These are phyloP conservation scores for Helichrysum umbraculigerum DNA, from an alignment of 129 eudicot species.

Conservation along the genomic window DNA sequence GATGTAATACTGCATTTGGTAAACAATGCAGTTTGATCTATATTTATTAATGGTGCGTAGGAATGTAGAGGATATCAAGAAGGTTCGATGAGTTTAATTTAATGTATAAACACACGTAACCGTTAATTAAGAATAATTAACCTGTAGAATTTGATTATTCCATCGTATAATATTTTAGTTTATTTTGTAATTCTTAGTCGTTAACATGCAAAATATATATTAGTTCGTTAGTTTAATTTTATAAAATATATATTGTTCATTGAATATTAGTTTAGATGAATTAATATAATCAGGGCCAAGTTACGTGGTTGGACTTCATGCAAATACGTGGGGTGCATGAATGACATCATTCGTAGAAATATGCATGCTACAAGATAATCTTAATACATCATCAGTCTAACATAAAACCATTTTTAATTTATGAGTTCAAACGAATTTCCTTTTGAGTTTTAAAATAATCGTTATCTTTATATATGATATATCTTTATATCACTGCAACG, in stretches of 20 bases:
- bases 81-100: constrained; percentile 23
- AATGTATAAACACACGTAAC: constrained; percentile 3
- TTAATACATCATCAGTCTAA: constrained; percentile 8
- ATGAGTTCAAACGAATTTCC: not conserved
- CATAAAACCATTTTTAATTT: not conserved
- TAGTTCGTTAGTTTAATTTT: not conserved
- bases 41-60: constrained; percentile 28
- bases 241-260: not conserved
- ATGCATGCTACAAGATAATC: constrained; percentile 14
- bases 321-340: constrained; percentile 24
- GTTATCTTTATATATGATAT: too few species aligned
- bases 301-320: constrained; percentile 26
- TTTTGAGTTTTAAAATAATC: too few species aligned
- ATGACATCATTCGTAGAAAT: constrained; percentile 27
- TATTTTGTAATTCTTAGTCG: not conserved
- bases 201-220: not conserved
- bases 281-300: not conserved
- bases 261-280: not conserved
- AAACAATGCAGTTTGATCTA: constrained; percentile 18
- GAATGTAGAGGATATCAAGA: constrained; percentile 28
- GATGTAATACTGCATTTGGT: constrained; percentile 28
- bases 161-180: not conserved
- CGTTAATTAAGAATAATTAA: not conserved
- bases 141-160: not conserved
- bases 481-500: too few species aligned